Conservation (phyloP, 257 asterid genomes). For the Capsicum chinense region DNA sequence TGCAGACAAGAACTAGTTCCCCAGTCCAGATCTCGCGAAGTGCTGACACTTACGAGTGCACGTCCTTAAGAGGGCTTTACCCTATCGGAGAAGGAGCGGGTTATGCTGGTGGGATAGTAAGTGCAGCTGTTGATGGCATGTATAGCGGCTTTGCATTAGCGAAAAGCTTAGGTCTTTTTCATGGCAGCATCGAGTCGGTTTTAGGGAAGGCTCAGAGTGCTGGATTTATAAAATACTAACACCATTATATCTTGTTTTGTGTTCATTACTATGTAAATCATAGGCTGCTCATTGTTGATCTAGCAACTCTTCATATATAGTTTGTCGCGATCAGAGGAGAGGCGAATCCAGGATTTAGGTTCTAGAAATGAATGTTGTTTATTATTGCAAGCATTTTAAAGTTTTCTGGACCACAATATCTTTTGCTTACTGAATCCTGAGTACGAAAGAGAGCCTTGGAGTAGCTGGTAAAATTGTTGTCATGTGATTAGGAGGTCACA, state of each 20-base stretch:
- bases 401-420: not conserved
- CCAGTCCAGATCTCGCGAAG: slow-evolving; percentile 79
- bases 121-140: slow-evolving; percentile 97
- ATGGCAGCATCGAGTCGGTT: slow-evolving; percentile 52
- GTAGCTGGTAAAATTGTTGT: too few relatives aligned
- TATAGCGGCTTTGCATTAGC: slow-evolving; percentile 83
- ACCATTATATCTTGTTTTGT: not conserved
- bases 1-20: slow-evolving; percentile 91
- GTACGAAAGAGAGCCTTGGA: too few relatives aligned
- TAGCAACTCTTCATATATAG: not conserved
- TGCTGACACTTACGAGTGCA: slow-evolving; percentile 74
- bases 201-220: slow-evolving; percentile 63
- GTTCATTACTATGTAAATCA: not conserved
- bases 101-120: slow-evolving; percentile 93
- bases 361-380: not conserved
- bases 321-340: not conserved
- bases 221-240: slow-evolving; percentile 62
- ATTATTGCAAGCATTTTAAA: not conserved
- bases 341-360: not conserved
- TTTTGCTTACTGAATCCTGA: not conserved
- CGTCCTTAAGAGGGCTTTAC: slow-evolving; percentile 76
- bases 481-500: too few relatives aligned
- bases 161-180: slow-evolving; percentile 65
- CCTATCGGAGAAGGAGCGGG: slow-evolving; percentile 98
- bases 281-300: not conserved